phyloP scores from a whole-genome alignment of 352 stramenopile genomes.

The Discostella stelligera region DNA sequence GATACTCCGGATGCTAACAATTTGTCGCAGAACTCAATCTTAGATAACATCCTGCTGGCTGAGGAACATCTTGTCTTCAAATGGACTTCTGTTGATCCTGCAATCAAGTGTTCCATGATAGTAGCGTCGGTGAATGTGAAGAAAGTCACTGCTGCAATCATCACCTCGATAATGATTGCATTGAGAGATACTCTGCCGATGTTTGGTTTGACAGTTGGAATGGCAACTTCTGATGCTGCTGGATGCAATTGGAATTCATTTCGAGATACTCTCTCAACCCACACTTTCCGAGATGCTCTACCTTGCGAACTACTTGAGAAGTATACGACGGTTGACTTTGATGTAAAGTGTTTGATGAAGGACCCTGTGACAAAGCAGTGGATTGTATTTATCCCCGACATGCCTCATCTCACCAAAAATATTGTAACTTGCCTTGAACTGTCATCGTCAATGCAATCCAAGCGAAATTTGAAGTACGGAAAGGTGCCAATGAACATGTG shows the following conservation, averaged over 20 bases:
- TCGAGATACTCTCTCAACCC: constrained; percentile 5
- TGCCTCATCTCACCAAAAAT: constrained; percentile 5
- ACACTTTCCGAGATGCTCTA: constrained; percentile 5
- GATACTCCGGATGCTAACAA: background rate
- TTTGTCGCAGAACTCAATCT: constrained; percentile 8
- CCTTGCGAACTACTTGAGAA: constrained; percentile 1
- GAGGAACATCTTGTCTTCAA: constrained; percentile 21
- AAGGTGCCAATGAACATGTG: constrained; percentile 5
- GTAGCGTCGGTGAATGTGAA: constrained; percentile 22
- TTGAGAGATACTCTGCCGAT: constrained; percentile 12
- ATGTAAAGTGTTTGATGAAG: constrained; percentile 10
- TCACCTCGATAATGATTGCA: constrained; percentile 3
- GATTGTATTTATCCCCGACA: constrained; percentile 12
- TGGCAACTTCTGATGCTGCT: constrained; percentile 14
- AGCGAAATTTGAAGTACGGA: constrained; percentile 2
- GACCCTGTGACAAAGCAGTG: constrained; percentile 8
- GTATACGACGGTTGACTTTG: constrained; percentile 2
- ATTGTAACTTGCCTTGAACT: background rate
- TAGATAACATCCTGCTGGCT: constrained; percentile 17
- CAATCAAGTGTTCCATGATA: constrained; percentile 19
- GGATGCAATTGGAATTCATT: constrained; percentile 14
- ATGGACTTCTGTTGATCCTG: constrained; percentile 12
- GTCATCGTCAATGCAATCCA: constrained; percentile 7
- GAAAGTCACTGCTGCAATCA: constrained; percentile 12
- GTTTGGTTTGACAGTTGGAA: constrained; percentile 5